Base-by-base conservation (phyloP, 495 filamentous ascomycete genomes). In the Xylaria sp. region DNA sequence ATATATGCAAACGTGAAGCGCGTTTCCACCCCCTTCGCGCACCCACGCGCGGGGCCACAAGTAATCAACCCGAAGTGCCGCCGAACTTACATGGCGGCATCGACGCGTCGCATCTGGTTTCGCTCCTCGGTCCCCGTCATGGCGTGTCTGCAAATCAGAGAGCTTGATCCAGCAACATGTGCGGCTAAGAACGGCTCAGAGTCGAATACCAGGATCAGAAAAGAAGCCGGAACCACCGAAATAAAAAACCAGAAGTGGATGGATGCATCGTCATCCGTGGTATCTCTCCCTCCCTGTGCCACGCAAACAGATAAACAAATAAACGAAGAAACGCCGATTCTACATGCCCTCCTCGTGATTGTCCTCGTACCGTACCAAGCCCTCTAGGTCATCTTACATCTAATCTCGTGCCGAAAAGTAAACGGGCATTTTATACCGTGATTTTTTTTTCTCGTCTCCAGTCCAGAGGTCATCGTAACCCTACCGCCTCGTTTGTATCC, bases 181-280 rank as follows among this genome's bases (percentile, higher is more conserved):
- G 24, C 14, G 24, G 52, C 4, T 12, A 55, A 1, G 26, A 24
- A 14, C 0, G 26, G 26, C 17, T 55, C 52, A 14, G 31, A 55
- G 17, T 17, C 12, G 44, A 15, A 31, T 31, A 29, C 14, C 14
- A 31, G 26, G 5, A 31, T 55, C 26, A 12, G 43, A 46, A 64
- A 44, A 31, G 11, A 8, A 24, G 17, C 0, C 35, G 21, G 37
- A 43, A 61, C 19, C 58, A 24, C 3, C 50, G n/a, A n/a, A n/a
- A 53, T 24, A 17, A 1, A 35, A 41, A 43, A 17, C 12, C 24
- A 64, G 15, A 43, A 64, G 41, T 33, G 61, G 61, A 35, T 33
- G 61, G 61, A 64, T 64, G 61, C 41, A 21, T 64, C 37, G 11
- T n/a, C 31, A 66, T 52, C 43, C 62, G 31, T 66, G 62, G 61